Evolutionary conservation across 768 basidiomycete species (phyloP).

Genomic region (Rhodotorula graminis): DNA sequence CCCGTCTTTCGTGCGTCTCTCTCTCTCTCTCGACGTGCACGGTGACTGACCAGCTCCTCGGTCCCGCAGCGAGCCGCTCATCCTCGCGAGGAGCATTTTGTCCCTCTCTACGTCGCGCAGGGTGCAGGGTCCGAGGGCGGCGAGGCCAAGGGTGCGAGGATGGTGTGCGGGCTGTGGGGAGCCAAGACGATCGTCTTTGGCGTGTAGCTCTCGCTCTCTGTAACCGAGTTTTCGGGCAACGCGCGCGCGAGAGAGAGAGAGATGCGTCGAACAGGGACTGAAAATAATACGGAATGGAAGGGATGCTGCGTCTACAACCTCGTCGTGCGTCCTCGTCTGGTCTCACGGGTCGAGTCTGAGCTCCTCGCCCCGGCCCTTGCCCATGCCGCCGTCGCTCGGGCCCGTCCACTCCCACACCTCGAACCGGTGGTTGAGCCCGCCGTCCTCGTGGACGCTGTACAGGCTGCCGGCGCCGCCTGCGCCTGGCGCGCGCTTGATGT

Average conservation of each 20-base stretch:
- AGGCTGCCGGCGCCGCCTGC: constrained; percentile 80
- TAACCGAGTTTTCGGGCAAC: not conserved
- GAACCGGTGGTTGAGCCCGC: constrained; percentile 85
- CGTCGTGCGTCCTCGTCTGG: not conserved
- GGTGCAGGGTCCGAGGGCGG: constrained; percentile 56
- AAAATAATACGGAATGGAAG: not conserved
- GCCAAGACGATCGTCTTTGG: constrained; percentile 1
- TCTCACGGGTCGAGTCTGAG: constrained; percentile 2
- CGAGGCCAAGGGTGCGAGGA: constrained; percentile 57
- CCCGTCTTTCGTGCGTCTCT: constrained; percentile 53
- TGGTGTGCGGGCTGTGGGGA: constrained; percentile 47
- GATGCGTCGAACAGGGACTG: not conserved
- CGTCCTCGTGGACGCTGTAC: constrained; percentile 69
- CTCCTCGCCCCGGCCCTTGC: not conserved
- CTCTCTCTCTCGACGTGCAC: not conserved
- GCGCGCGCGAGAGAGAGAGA: not conserved
- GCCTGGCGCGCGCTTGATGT: constrained; percentile 61
- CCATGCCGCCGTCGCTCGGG: constrained; percentile 1
- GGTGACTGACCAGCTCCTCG: not conserved
- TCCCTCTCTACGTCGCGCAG: constrained; percentile 71
- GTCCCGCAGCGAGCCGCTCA: constrained; percentile 54
- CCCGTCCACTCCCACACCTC: constrained; percentile 61
- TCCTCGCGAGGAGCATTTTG: constrained; percentile 74
- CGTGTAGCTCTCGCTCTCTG: not conserved
- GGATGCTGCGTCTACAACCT: too few relatives aligned